Evolutionary conservation across 768 basidiomycete genomes (phyloP).

Genomic region (Trametes punicea): DNA sequence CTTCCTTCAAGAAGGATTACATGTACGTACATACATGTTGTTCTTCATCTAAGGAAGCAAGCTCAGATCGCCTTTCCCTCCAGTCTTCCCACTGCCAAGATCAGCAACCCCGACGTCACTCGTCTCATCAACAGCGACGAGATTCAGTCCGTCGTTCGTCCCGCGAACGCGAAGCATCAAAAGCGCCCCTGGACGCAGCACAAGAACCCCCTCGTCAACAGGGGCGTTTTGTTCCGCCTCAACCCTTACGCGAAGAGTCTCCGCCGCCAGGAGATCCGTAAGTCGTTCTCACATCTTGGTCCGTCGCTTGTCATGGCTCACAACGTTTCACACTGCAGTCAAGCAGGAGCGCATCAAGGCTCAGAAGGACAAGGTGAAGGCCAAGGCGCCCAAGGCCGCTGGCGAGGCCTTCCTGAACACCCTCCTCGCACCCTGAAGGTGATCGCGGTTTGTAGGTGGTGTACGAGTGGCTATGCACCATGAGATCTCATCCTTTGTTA

Average conservation of each 20-base stretch:
- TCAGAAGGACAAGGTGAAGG: constrained; percentile 60
- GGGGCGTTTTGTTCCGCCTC: constrained; percentile 90
- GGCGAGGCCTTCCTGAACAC: constrained; percentile 82
- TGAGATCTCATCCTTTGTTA: constrained; percentile 8
- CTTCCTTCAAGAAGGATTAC: constrained; percentile 86
- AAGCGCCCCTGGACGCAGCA: constrained; percentile 98
- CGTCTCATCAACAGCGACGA: constrained; percentile 97
- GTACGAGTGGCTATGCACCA: constrained; percentile 15
- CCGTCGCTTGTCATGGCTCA: background rate
- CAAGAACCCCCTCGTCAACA: constrained; percentile 98
- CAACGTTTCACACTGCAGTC: constrained; percentile 44
- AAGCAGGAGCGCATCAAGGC: constrained; percentile 71
- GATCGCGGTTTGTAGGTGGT: background rate
- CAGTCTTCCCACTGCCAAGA: constrained; percentile 94
- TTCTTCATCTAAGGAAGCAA: background rate
- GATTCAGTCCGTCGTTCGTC: constrained; percentile 95
- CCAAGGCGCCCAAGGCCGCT: constrained; percentile 59
- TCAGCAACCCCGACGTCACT: constrained; percentile 94
- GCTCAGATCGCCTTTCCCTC: background rate
- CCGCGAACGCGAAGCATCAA: constrained; percentile 76
- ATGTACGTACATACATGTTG: constrained; percentile 43
- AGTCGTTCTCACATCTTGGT: constrained; percentile 32
- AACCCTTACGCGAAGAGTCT: constrained; percentile 98
- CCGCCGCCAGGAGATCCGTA: constrained; percentile 84
- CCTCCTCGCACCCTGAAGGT: constrained; percentile 78